Base-by-base conservation (phyloP, 306 rosid species). In the Trifolium pratense region DNA sequence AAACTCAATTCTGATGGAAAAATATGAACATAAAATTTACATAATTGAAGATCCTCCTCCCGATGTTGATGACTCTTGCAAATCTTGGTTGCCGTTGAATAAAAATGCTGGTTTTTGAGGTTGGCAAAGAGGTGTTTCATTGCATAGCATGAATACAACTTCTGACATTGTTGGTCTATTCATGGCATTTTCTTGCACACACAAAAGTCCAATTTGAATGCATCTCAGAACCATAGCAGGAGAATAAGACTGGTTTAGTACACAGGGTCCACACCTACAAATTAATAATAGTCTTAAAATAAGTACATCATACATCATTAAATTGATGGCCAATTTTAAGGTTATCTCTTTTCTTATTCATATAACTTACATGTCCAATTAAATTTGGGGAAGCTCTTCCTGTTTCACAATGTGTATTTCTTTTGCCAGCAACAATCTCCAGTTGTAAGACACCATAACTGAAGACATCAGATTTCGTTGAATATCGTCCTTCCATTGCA, bases 251-350 rank as follows among this genome's bases (percentile, higher is more conserved):
- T 73, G 71, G 20, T 36, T 79, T 10, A 83, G 1, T 13, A 69
- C 95, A 89, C 7, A 84, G 74, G 3, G 79, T 78, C 97, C 92
- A 91, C 8, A 66, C 89, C 95, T 91, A 40, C 39, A 78, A 53
- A 51, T 18, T 3, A 31, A 78, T 10, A 34, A 15, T 17, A 59
- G 23, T 46, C 20, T 10, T 46, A 59, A 46, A 46, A 34, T 20
- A 39, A 68, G 21, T 57, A 57, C n/a, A 17, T 4, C 52, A 4
- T 45, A 16, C 23, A 75, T 34, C 15, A 14, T 57, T 2, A 26
- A 59, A 1, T 7, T 58, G n/a, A 21, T 5, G 32, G 10, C 1
- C 12, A 6, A 49, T 49, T 49, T 16, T 68, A 58, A 46, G 48
- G 18, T 0, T 42, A 36, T 37, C 7, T 39, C 73, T 20, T 13